Conservation (phyloP, 441 rosid genomes). For the Euphorbia schlechtendalii region DNA sequence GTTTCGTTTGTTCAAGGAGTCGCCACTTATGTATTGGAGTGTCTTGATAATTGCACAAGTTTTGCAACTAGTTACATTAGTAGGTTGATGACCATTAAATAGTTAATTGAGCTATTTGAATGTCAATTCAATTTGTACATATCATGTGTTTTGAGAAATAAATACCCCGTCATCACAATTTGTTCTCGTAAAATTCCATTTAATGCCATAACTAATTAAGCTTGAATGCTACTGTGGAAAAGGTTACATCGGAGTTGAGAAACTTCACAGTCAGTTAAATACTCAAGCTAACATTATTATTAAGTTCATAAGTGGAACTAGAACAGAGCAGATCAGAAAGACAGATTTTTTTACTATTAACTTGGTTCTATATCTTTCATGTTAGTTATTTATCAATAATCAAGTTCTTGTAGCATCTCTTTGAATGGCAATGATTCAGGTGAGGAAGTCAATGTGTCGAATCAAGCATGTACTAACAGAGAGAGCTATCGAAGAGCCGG, state of each 20-base stretch:
- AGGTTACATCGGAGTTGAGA: background rate
- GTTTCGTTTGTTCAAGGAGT: background rate
- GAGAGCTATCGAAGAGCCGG: conserved; percentile 82
- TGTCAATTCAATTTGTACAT: background rate
- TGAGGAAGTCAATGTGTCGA: conserved; percentile 85
- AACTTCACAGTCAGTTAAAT: background rate
- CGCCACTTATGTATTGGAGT: background rate
- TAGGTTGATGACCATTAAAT: too few species aligned
- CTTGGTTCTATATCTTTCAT: background rate
- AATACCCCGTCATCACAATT: background rate
- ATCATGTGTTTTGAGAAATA: too few species aligned
- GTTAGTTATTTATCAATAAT: background rate
- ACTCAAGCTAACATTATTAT: too few species aligned
- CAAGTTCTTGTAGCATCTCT: conserved; percentile 11
- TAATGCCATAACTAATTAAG: background rate
- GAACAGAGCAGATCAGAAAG: too few species aligned
- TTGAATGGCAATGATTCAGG: conserved; percentile 34
- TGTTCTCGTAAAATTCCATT: background rate
- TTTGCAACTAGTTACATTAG: too few species aligned
- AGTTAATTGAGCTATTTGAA: background rate
- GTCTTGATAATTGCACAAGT: too few species aligned
- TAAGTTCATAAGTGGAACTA: background rate
- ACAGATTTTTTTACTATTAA: too few species aligned
- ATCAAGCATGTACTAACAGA: conserved; percentile 85
- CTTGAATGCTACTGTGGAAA: background rate